Evolutionary conservation across 2,329 filamentous ascomycete genomes (phyloP).

Genomic region (Diaporthe sp.): DNA sequence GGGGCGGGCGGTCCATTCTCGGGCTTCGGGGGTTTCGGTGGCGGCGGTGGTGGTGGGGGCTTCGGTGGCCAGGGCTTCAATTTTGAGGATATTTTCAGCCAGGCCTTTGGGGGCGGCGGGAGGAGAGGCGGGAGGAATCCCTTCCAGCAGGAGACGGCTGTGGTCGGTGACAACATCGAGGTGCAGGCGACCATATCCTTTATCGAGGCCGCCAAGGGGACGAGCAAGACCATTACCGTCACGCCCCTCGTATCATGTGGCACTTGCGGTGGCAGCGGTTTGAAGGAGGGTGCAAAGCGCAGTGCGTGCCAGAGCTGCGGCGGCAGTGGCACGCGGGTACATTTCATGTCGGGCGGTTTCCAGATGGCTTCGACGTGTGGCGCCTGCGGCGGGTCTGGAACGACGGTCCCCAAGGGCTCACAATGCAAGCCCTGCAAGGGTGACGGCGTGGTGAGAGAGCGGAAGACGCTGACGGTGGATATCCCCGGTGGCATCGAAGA

Average conservation of each 20-base stretch:
- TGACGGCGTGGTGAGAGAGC: slow-evolving; percentile 85
- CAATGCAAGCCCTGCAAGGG: slow-evolving; percentile 87
- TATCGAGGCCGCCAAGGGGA: slow-evolving; percentile 94
- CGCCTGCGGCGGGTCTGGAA: slow-evolving; percentile 83
- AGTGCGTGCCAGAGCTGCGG: slow-evolving; percentile 83
- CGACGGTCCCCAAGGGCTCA: slow-evolving; percentile 80
- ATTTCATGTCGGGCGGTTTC: slow-evolving; percentile 92
- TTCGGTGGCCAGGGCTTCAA: slow-evolving; percentile 30
- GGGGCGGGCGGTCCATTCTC: slow-evolving; percentile 76
- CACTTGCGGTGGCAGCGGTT: slow-evolving; percentile 84
- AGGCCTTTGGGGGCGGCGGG: slow-evolving; percentile 76
- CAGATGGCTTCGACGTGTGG: slow-evolving; percentile 94
- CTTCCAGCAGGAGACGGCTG: slow-evolving; percentile 78
- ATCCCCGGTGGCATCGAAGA: slow-evolving; percentile 97
- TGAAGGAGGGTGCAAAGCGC: slow-evolving; percentile 84
- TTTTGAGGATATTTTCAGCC: slow-evolving; percentile 94
- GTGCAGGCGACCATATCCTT: slow-evolving; percentile 94
- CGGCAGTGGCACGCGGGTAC: slow-evolving; percentile 87
- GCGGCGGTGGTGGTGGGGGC: slow-evolving; percentile 67
- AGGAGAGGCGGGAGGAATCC: slow-evolving; percentile 70
- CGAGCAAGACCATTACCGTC: slow-evolving; percentile 87
- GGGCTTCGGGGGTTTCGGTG: slow-evolving; percentile 69
- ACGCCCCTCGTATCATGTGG: slow-evolving; percentile 85
- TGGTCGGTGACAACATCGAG: slow-evolving; percentile 97
- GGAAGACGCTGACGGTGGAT: slow-evolving; percentile 87